Base-by-base conservation (phyloP, 2,329 filamentous ascomycete species). In the Coniella vitis region DNA sequence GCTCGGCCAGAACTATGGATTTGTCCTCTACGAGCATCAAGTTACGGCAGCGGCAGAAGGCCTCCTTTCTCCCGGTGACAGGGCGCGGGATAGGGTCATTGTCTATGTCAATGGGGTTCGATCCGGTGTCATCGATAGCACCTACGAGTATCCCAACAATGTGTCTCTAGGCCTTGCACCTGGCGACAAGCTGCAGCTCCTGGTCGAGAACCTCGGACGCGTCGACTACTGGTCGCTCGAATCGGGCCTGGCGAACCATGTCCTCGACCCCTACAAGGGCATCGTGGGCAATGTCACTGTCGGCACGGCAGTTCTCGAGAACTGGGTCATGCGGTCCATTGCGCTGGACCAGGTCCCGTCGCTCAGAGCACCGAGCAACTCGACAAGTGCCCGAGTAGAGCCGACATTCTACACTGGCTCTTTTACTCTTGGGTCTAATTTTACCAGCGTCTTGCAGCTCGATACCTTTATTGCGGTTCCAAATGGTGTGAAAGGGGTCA, bases 131-230 rank as follows among this genome's bases (percentile, higher is more conserved):
- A 68, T 75, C 25, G 74, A 77, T 51, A 69, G 63, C 54, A 67
- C 64, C 16, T 75, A 75, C 54, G 52, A 58, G 36, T 53, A 57
- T 9, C 71, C 72, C 0, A 57, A 58, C 1, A 63, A 60, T 4
- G 64, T 76, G 12, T 63, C 49, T 0, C 43, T 76, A 1, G 49
- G 57, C 0, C 58, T 76, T 7, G 54, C 59, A 16, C 53, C 56
- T 1, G 69, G 69, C 5, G 71, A 74, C 53, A 63, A 55, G 20
- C 52, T 75, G 4, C 61, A 67, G 48, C 63, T 75, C 0, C 57
- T 76, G 3, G 67, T 75, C 1, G 73, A 77, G 57, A 76, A 76
- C 43, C 63, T 76, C n/a, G 73, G 73, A 1, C 65, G 73, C 3
- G 69, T 75, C 1, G 69, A 75, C 52, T 74, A 71, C 51, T 53